Conservation (phyloP, 2,329 filamentous ascomycete genomes). For the Meredithiella fracta region DNA sequence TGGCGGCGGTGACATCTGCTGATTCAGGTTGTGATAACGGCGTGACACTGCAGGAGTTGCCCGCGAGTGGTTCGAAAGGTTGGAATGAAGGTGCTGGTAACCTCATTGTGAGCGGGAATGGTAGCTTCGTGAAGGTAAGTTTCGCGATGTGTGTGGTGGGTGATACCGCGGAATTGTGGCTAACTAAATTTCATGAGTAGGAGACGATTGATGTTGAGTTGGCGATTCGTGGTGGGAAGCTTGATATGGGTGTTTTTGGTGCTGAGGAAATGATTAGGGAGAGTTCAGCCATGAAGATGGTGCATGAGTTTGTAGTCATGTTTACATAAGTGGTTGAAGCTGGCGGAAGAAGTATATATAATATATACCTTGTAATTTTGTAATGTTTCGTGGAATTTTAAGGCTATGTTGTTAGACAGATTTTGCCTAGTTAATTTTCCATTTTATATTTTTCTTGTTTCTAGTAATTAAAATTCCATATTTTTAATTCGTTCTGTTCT, state of each 20-base stretch:
- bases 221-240: slow-evolving; percentile 1
- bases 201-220: slow-evolving; percentile 11
- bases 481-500: no score
- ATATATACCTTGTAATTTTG: no score
- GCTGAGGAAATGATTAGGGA: neutral
- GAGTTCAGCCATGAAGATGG: neutral
- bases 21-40: neutral
- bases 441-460: no score
- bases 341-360: no score
- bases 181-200: slow-evolving; percentile 1
- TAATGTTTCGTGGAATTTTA: neutral
- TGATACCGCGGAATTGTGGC: neutral
- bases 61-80: neutral
- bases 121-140: slow-evolving; percentile 4
- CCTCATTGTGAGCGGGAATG: neutral
- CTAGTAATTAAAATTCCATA: no score
- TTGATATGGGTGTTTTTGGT: slow-evolving; percentile 10
- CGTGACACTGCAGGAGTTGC: no score
- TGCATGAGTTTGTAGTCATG: slow-evolving; percentile 2
- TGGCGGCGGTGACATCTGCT: neutral
- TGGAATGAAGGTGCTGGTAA: neutral
- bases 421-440: neutral
- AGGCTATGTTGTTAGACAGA: neutral
- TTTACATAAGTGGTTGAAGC: neutral
- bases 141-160: no score